Evolutionary conservation across 768 basidiomycete genomes (phyloP), one percentile per base, ranked within the genome.

Genomic region (Tulasnella sp.): DNA sequence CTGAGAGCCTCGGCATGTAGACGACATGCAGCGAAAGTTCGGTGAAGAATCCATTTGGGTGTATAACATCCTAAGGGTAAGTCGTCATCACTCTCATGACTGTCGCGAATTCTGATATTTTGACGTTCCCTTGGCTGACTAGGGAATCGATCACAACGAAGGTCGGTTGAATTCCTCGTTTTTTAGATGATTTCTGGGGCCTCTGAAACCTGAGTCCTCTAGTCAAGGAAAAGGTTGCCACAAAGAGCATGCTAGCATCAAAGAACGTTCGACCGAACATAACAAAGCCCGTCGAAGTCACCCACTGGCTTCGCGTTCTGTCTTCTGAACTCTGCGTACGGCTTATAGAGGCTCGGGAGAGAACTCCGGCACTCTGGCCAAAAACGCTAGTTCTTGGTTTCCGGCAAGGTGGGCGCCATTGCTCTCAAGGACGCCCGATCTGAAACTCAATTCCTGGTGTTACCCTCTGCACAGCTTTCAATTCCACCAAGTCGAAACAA

Each of bases 241-340:
- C 92, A 40, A 98, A 98, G 86, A 95, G 93, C 81, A 99, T 99
- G 97, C 85, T 95, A 75, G 94, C 95, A 0, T 92, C 95, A n/a
- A 99, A 99, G 84, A 99, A 98, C 82, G 88, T 98, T 32, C 90
- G 92, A 0, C 89, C 90, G 44, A 89, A 93, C 0, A 90, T 98
- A 32, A 92, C 88, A 7, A 91, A 90, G 57, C 85, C 88, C 18
- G 86, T 89, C 2, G 91, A 96, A 79, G 96, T 95, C 0, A 87
- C 89, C 69, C 94, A 95, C 77, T 99, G 98, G 98, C 89, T 99
- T 70, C 88, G 92, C 13, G 92, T 99, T 13, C 88, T 99, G 37
- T 92, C 95, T 44, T 93, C 95, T 18, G 98, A 99, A 82, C 87
- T 99, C 26, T 90, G 93, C 7, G 86, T 96, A 11, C 88, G 98